Percentiles rank a stretch among this genome's conserved stretches.
phyloP scores from a whole-genome alignment of 495 filamentous ascomycete species.

The Copromyces sp. region DNA sequence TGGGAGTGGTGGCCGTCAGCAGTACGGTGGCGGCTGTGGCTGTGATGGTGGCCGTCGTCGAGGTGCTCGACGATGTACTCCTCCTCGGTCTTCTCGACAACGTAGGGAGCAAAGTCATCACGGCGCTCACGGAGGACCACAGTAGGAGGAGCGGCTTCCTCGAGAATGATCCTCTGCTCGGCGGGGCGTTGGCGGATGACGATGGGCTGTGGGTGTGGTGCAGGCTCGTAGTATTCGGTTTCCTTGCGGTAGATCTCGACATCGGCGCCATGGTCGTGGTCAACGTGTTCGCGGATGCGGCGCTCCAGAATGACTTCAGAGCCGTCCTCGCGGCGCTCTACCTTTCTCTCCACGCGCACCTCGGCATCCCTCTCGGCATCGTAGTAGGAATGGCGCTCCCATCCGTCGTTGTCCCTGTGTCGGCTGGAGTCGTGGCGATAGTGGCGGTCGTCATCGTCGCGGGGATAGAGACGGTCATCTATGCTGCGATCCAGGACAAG shows the following conservation, averaged over 20 bases:
- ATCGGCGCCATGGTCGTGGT: constrained; percentile 36
- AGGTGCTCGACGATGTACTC: constrained; percentile 36
- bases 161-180: constrained; percentile 64
- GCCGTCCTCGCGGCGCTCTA: constrained; percentile 33
- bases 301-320: constrained; percentile 38
- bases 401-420: constrained; percentile 23
- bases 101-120: constrained; percentile 39
- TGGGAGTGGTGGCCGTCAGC: constrained; percentile 10
- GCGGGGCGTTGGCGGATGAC: constrained; percentile 52
- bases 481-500: constrained; percentile 40
- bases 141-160: constrained; percentile 54
- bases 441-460: constrained; percentile 20
- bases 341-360: constrained; percentile 32
- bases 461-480: constrained; percentile 32
- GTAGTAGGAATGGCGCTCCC: constrained; percentile 33
- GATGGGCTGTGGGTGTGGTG: constrained; percentile 46
- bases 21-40: constrained; percentile 42
- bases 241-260: constrained; percentile 55
- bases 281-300: constrained; percentile 33
- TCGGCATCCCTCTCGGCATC: constrained; percentile 30
- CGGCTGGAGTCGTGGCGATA: constrained; percentile 8
- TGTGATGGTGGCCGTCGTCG: constrained; percentile 35
- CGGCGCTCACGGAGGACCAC: constrained; percentile 54
- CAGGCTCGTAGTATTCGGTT: constrained; percentile 55
- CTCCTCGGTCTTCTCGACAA: constrained; percentile 41